Evolutionary conservation across 1,284 basidiomycete genomes (phyloP).

Genomic region (Fistulinella cinereoalba): DNA sequence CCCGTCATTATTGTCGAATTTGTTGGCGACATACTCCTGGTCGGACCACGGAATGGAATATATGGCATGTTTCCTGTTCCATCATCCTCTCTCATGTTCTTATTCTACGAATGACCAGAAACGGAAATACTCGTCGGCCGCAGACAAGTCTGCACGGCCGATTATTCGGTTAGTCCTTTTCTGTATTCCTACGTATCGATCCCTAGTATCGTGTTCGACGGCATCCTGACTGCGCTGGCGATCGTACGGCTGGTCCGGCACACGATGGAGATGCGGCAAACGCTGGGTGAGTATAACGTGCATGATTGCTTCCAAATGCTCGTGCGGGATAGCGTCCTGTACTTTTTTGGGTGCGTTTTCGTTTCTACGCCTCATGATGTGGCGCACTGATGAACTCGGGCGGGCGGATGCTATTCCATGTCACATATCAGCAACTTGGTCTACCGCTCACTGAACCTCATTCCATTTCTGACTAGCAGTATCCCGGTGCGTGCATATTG

Average conservation of each 20-base stretch:
- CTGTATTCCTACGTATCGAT: slow-evolving; percentile 1
- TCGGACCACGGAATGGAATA: slow-evolving; percentile 3
- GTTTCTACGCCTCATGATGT: not conserved
- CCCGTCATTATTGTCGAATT: slow-evolving; percentile 1
- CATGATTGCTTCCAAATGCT: slow-evolving; percentile 3
- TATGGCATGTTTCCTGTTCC: not conserved
- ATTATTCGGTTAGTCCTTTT: not conserved
- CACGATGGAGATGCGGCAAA: not conserved
- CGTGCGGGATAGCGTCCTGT: slow-evolving; percentile 6
- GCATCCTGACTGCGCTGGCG: slow-evolving; percentile 2
- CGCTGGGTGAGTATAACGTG: not conserved
- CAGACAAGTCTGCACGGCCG: not conserved
- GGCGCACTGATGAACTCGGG: too few species aligned
- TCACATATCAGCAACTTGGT: slow-evolving; percentile 3
- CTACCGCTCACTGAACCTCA: not conserved
- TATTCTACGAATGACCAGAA: not conserved
- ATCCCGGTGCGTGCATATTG: slow-evolving; percentile 1
- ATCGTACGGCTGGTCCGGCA: slow-evolving; percentile 1
- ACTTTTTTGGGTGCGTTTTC: slow-evolving; percentile 6
- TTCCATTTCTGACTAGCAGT: not conserved
- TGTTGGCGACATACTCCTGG: not conserved
- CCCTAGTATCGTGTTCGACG: slow-evolving; percentile 5
- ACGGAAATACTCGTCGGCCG: not conserved
- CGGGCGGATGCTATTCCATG: too few species aligned
- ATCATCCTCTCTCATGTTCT: not conserved